Evolutionary conservation across 768 basidiomycete genomes (phyloP), one percentile per base, ranked within the genome.

Genomic region (Tylopilus vinaceipallidus): DNA sequence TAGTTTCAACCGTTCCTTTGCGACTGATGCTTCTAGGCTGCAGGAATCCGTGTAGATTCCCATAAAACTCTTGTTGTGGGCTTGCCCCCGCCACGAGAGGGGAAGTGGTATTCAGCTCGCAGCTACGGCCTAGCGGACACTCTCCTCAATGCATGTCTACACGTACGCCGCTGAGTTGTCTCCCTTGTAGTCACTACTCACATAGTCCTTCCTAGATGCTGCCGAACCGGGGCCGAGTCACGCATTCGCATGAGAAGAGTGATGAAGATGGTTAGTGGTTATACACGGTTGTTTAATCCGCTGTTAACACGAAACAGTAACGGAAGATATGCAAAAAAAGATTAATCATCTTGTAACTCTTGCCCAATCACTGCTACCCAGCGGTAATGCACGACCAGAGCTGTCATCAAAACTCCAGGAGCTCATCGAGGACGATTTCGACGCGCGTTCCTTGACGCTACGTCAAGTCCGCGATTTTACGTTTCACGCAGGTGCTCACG

Each of bases 61-160:
- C 65, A 66, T 11, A 67, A 68, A 17, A 73, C 69, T 4, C 62
- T 77, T 11, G 65, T 78, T 9, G 69, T 78, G 53, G 77, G 76
- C 20, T 55, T 79, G 13, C 76, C 77, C 22, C 65, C 68, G 8
- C 70, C 69, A 1, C 70, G 65, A 4, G 61, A 73, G 26, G 66
- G 66, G 20, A 61, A 51, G 6, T 66, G 68, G 66, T 22, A 61
- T 26, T 71, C 74, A 4, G 68, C 52, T 27, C 61, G 77, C 45
- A 78, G 73, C 52, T 78, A 73, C 50, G 71, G 72, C 9, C 59
- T 79, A 17, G 73, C 75, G 1, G 67, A 73, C 43, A 76, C 71
- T 5, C 51, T 78, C 7, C 61, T 72, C 0, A 61, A 59, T 29
- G 55, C 64, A 12, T 70, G 72, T 45, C 57, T 77, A n/a, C 56